Base-by-base conservation (phyloP, 495 filamentous ascomycete species). In the Jackrogersella minutella region DNA sequence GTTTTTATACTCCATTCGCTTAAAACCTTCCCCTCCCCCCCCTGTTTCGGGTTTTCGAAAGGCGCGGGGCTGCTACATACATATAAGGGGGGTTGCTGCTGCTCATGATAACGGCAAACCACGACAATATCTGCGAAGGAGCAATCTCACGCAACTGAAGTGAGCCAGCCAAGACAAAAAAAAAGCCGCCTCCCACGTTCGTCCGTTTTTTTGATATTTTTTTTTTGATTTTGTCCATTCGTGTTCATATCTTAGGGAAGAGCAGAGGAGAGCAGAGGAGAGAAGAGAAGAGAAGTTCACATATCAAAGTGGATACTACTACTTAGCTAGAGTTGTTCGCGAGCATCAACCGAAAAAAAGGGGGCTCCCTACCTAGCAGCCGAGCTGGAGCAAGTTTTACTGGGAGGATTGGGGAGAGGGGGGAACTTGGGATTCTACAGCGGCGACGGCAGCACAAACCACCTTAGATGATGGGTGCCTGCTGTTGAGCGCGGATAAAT, bases 1-100 rank as follows among this genome's bases (percentile, higher is more conserved):
- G 61, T 13, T 24, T 66, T 41, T 70, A 33, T 59, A 66, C 62
- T 70, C 44, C 67, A 62, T 58, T 70, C 67, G 62, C 67, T 70
- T 65, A 54, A n/a, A n/a, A n/a, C n/a, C n/a, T n/a, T n/a, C n/a
- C n/a, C n/a, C n/a, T 62, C 26, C 13, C 26, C 39, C 37, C 37
- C n/a, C 55, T 31, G 13, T 28, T 46, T 16, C 16, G 21, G 24
- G 3, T 28, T 14, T 44, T 66, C 51, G 41, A 14, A 34, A 34
- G 40, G 40, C 37, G 46, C 22, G 67, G 34, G 62, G 51, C 21
- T n/a, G n/a, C n/a, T n/a, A n/a, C 31, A 34, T 37, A n/a, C 8
- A 3, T 37, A 13, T 37, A 3, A 37, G 36, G 43, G 33, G 28
- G n/a, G 33, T 9, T 46, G 40, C 28, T n/a, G n/a, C n/a, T n/a